Conservation (phyloP, 1,284 basidiomycete species). For the Moesziomyces sp. region DNA sequence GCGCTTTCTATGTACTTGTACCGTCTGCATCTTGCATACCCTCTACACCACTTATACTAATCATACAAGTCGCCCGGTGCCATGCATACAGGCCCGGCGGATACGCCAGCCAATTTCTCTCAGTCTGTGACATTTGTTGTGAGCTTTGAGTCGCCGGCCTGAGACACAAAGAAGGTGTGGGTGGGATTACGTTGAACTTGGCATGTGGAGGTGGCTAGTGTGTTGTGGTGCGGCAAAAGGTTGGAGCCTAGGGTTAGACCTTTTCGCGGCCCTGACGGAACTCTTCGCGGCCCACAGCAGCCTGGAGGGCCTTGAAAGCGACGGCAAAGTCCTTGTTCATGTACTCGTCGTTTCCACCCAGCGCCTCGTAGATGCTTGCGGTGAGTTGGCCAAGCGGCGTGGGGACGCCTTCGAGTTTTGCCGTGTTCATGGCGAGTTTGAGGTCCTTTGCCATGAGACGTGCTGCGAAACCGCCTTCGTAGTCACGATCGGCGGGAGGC, state of each 20-base stretch:
- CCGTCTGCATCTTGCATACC: neutral
- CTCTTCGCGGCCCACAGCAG: conserved; percentile 48
- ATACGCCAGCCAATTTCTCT: neutral
- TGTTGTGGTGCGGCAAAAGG: neutral
- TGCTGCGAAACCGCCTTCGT: conserved; percentile 72
- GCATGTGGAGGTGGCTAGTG: too few relatives aligned
- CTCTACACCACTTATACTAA: neutral
- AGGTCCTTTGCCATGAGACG: conserved; percentile 55
- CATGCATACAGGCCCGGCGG: neutral
- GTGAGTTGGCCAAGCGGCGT: conserved; percentile 54
- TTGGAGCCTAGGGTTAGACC: conserved; percentile 7
- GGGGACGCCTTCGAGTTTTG: conserved; percentile 53
- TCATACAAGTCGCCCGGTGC: neutral
- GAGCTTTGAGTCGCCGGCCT: neutral
- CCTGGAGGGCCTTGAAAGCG: conserved; percentile 56
- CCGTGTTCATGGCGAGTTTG: conserved; percentile 58
- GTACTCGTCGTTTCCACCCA: conserved; percentile 53
- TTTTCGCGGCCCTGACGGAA: conserved; percentile 36
- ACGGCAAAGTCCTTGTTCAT: conserved; percentile 57
- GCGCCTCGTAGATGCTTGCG: conserved; percentile 50
- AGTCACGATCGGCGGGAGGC: conserved; percentile 83
- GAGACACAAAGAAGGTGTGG: neutral
- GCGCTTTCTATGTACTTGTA: neutral
- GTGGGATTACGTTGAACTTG: too few relatives aligned
- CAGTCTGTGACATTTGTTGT: neutral